Percentiles rank a stretch among this genome's conserved stretches.
Evolutionary conservation across 768 basidiomycete species (phyloP).

Genomic region (Termitomyces bulborhizus): DNA sequence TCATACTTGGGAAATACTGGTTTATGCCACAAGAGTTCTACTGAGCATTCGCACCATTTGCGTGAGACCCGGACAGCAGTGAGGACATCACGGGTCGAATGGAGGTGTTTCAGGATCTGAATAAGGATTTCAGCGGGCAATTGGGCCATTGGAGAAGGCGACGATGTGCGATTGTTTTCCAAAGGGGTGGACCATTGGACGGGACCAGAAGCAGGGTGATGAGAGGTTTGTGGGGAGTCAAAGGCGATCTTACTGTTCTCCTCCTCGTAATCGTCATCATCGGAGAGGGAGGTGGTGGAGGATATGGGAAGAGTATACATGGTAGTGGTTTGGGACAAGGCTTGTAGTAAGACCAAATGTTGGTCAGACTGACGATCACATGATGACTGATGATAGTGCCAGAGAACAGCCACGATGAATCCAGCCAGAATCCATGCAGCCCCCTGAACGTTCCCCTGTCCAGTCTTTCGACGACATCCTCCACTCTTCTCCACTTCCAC

Average conservation of each 20-base stretch:
- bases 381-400: conserved; percentile 8
- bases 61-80: conserved; percentile 76
- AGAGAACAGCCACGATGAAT: background rate
- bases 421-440: conserved; percentile 4
- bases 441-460: background rate
- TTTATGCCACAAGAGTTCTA: conserved; percentile 92
- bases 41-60: conserved; percentile 93
- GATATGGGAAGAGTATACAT: conserved; percentile 55
- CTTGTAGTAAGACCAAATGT: background rate
- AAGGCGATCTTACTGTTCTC: conserved; percentile 40
- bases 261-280: conserved; percentile 62
- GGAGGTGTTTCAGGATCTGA: conserved; percentile 83
- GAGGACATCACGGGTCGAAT: conserved; percentile 68
- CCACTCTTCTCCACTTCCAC: conserved; percentile 37
- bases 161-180: conserved; percentile 15
- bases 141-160: conserved; percentile 52
- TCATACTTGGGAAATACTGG: conserved; percentile 66
- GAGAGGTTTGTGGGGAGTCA: conserved; percentile 36
- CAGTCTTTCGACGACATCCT: conserved; percentile 34
- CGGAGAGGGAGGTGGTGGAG: conserved; percentile 74
- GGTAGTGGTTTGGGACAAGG: conserved; percentile 27
- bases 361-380: conserved; percentile 13
- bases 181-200: conserved; percentile 53
- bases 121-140: conserved; percentile 91
- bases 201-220: conserved; percentile 42